Percentiles rank a stretch among this genome's conserved stretches.
Conservation (phyloP, 2,329 filamentous ascomycete species). For the Fusarium dlaminii region DNA sequence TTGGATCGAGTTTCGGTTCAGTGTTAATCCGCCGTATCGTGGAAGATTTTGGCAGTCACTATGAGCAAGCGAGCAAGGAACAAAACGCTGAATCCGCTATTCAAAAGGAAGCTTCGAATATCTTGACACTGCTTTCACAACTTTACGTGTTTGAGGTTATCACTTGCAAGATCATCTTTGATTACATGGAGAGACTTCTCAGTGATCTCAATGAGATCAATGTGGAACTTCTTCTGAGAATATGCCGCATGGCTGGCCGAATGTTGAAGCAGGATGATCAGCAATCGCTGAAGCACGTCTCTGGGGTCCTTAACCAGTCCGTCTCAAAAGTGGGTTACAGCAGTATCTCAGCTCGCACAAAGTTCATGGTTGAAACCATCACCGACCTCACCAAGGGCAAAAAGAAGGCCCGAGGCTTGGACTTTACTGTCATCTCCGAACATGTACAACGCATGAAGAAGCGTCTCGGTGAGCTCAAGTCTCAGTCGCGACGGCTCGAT, state of each 20-base stretch:
- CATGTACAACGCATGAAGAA: conserved; percentile 92
- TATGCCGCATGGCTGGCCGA: conserved; percentile 83
- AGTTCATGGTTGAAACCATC: conserved; percentile 98
- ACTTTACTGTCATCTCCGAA: conserved; percentile 78
- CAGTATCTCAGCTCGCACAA: conserved; percentile 85
- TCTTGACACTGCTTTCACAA: conserved; percentile 84
- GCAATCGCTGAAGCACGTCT: conserved; percentile 86
- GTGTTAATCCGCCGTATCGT: conserved; percentile 84
- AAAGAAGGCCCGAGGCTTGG: conserved; percentile 77
- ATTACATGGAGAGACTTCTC: conserved; percentile 85
- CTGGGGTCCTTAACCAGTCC: conserved; percentile 78
- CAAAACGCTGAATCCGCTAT: conserved; percentile 52
- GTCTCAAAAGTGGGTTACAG: conserved; percentile 73
- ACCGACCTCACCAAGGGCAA: conserved; percentile 95
- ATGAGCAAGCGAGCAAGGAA: conserved; percentile 56
- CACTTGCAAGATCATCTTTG: conserved; percentile 84
- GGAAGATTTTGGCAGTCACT: conserved; percentile 75
- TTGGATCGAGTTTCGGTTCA: conserved; percentile 90
- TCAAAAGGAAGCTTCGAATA: conserved; percentile 65
- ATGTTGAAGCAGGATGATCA: conserved; percentile 91
- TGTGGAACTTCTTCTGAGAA: conserved; percentile 85
- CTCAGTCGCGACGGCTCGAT: conserved; percentile 66
- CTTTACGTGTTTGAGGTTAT: conserved; percentile 94
- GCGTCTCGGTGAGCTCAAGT: conserved; percentile 79
- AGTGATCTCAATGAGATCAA: conserved; percentile 81